Base-by-base conservation (phyloP, 805 yeast species). In the Barnettozyma californica region DNA sequence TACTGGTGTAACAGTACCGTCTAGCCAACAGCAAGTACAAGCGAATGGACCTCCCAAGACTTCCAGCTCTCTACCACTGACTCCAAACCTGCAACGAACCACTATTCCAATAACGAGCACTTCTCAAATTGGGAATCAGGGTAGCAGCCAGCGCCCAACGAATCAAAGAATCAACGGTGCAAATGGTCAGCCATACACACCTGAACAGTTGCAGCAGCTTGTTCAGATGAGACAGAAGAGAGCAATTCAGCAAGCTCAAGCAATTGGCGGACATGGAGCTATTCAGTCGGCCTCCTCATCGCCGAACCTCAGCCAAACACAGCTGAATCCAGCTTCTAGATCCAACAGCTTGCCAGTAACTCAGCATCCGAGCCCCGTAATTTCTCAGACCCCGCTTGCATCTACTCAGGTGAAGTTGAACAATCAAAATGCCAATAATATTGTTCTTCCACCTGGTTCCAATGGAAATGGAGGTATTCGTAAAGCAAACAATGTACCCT, bases 141-240 rank as follows among this genome's bases (percentile, higher is more conserved):
- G 31, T 16, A 16, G 29, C 29, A 7, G 18, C 43, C 5, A 20
- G 40, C 19, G 44, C 44, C 10, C 55, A 39, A 8, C 40, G 51
- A 27, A 20, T 9, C 46, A 49, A 39, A 48, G 40, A 41, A 38
- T 38, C 39, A 21, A 45, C 35, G 54, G 45, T 8, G 77, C 83
- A 9, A 76, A 77, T 57, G 83, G 82, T 4, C 71, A 78, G 0
- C 80, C 81, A 9, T 77, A 78, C 48, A 77, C 84, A 0, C 74
- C 75, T 9, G 86, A 81, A 50, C 87, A 81, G 54, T 63, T 81
- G 13, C 85, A 81, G 56, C 80, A 77, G 52, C 58, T 81, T 41
- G 63, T 80, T 41, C 82, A 77, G 46, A 54, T 75, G 50, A 57
- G 59, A 46, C 63, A 61, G 45, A 45, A 55, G 34, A 59, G 58